Percentiles rank a stretch among this genome's conserved stretches.
Conservation (phyloP, 768 basidiomycete genomes). For the Pisolithus sp. region DNA sequence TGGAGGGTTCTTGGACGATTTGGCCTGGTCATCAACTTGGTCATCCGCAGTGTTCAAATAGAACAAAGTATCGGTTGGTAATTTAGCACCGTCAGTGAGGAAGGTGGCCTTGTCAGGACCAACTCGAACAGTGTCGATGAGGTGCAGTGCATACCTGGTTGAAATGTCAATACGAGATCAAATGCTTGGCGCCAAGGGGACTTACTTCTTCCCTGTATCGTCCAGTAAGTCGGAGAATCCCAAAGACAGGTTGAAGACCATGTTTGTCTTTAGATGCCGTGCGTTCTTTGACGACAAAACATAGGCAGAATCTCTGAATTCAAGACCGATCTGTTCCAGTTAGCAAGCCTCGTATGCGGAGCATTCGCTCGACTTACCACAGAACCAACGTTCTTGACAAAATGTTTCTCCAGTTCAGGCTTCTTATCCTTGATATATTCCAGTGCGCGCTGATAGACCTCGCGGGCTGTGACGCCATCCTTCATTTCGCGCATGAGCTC, state of each 20-base stretch:
- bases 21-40: conserved; percentile 49
- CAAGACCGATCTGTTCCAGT: conserved; percentile 77
- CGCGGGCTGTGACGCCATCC: conserved; percentile 69
- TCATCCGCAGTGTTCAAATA: conserved; percentile 65
- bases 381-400: conserved; percentile 88
- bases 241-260: conserved; percentile 80
- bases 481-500: conserved; percentile 73
- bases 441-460: conserved; percentile 75
- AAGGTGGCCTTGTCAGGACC: conserved; percentile 57
- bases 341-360: neutral
- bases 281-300: conserved; percentile 76
- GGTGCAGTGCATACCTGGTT: conserved; percentile 75
- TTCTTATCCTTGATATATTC: conserved; percentile 69
- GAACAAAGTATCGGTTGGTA: conserved; percentile 82
- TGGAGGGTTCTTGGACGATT: conserved; percentile 47
- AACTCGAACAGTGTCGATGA: conserved; percentile 84
- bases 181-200: neutral
- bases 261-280: conserved; percentile 63
- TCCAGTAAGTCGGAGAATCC: conserved; percentile 83
- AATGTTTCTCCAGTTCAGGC: conserved; percentile 75
- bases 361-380: conserved; percentile 46
- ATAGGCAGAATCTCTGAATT: conserved; percentile 88
- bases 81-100: conserved; percentile 81
- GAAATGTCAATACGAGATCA: neutral
- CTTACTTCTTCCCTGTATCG: conserved; percentile 69